Evolutionary conservation across 2,329 filamentous ascomycete species (phyloP).

Genomic region (Colletotrichum cuscutae): DNA sequence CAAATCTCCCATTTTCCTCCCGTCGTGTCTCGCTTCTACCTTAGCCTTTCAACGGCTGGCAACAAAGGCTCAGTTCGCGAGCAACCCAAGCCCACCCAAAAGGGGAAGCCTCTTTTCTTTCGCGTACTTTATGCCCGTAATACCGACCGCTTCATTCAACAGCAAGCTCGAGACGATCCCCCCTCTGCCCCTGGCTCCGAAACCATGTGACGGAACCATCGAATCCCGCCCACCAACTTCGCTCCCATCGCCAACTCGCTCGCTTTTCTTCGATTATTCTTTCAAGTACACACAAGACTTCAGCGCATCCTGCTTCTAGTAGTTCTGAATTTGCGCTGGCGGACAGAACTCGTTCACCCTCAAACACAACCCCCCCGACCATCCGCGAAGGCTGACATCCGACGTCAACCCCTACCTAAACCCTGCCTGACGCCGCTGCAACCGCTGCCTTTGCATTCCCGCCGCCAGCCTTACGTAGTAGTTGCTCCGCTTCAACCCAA

Average conservation of each 20-base stretch:
- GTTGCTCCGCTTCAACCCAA: constrained; percentile 22
- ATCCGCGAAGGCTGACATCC: constrained; percentile 27
- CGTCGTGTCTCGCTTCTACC: constrained; percentile 8
- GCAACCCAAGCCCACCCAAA: constrained; percentile 10
- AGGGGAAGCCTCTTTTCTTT: not conserved
- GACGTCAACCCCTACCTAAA: constrained; percentile 15
- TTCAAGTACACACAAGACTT: not conserved
- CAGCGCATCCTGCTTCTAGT: not conserved
- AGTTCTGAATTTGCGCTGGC: constrained; percentile 3
- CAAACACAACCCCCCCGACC: not conserved
- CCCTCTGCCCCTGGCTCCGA: constrained; percentile 33
- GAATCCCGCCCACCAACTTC: constrained; percentile 32
- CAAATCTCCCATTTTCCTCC: constrained; percentile 3
- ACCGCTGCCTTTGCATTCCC: constrained; percentile 15
- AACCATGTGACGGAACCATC: constrained; percentile 37
- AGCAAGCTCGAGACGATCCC: constrained; percentile 28
- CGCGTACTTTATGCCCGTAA: constrained; percentile 15
- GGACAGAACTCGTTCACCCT: not conserved
- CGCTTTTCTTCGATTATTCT: constrained; percentile 2
- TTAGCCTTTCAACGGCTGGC: constrained; percentile 21
- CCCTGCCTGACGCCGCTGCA: not conserved
- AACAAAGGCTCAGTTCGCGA: constrained; percentile 17
- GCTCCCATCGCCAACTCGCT: constrained; percentile 23
- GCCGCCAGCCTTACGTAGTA: constrained; percentile 32
- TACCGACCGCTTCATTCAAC: constrained; percentile 18